These are phyloP conservation scores for Hortaea werneckii DNA, from an alignment of 2,329 filamentous ascomycete species.

Conservation along the genomic window DNA sequence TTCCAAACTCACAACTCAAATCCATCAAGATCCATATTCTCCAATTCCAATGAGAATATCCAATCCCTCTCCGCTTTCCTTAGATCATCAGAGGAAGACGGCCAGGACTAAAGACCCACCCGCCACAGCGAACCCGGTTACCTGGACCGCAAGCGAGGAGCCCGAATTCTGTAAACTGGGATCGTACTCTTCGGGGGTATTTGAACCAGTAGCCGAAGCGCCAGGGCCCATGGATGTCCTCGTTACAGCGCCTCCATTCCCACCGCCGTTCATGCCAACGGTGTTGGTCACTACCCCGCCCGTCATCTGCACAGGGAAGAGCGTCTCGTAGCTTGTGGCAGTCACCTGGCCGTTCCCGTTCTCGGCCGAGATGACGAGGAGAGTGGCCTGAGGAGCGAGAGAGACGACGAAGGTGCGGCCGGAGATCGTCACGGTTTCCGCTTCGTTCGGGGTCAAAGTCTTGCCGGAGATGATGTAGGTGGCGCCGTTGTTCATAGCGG, in stretches of 20 bases:
- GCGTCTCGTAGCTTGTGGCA: slow-evolving; percentile 20
- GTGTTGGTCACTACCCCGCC: slow-evolving; percentile 12
- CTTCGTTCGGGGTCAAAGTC: slow-evolving; percentile 29
- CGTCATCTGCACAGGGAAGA: slow-evolving; percentile 32
- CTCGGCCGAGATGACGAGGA: slow-evolving; percentile 26
- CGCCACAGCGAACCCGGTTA: slow-evolving; percentile 1
- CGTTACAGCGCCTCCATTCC: neutral
- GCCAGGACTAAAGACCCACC: slow-evolving; percentile 5
- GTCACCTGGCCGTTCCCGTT: slow-evolving; percentile 24
- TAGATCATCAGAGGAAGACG: slow-evolving; percentile 3
- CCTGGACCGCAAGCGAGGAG: neutral
- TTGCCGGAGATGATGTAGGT: slow-evolving; percentile 30
- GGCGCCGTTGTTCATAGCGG: slow-evolving; percentile 18
- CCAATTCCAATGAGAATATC: no score
- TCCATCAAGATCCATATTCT: no score
- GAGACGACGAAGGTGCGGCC: slow-evolving; percentile 20
- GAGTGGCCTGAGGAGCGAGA: slow-evolving; percentile 27
- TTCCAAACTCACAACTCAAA: no score
- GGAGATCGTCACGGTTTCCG: slow-evolving; percentile 18
- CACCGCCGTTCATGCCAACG: neutral
- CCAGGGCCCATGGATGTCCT: neutral
- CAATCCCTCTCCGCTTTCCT: no score
- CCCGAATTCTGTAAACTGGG: neutral
- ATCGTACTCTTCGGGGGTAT: neutral
- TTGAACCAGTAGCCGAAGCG: neutral